These are phyloP conservation scores for Chlamydomonas schloesseri DNA, from an alignment of 139 green algal species.

Conservation along the genomic window DNA sequence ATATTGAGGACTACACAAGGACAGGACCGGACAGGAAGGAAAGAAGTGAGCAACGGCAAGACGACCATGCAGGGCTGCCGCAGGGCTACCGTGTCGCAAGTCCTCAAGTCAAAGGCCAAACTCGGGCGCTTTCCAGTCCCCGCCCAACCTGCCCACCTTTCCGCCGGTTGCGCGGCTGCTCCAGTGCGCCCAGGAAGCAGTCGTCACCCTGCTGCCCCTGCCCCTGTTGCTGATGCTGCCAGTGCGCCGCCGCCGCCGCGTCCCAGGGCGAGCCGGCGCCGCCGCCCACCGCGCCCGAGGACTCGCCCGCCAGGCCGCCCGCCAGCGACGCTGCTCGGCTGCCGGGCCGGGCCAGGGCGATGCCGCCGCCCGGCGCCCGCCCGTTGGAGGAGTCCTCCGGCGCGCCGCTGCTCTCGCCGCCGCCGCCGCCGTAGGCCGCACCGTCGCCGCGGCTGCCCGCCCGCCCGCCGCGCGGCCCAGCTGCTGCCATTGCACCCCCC, in stretches of 20 bases:
- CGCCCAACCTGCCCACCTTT: slow-evolving; percentile 5
- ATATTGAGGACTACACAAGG: no score
- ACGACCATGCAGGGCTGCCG: no score
- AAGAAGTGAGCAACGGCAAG: no score
- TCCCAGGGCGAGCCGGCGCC: neutral
- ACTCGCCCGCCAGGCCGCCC: no score
- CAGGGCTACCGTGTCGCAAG: no score
- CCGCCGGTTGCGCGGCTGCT: slow-evolving; percentile 16
- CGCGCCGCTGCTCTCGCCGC: slow-evolving; percentile 20
- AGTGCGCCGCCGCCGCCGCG: neutral
- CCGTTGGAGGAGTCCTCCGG: slow-evolving; percentile 10
- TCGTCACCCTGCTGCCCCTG: neutral
- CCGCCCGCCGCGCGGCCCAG: no score
- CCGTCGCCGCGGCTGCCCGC: no score
- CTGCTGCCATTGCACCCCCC: no score
- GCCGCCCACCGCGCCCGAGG: neutral
- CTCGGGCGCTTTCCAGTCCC: no score
- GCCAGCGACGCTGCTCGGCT: neutral
- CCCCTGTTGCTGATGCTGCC: neutral
- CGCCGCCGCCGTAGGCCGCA: slow-evolving; percentile 5
- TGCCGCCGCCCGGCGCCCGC: neutral
- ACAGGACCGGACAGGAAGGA: no score
- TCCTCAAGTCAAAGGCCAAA: no score
- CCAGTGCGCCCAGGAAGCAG: neutral
- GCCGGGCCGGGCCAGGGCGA: no score